A percentile compares a stretch with the other conserved stretches of the same genome.
Conservation (phyloP, 768 basidiomycete genomes). For the Chalciporus chontae region DNA sequence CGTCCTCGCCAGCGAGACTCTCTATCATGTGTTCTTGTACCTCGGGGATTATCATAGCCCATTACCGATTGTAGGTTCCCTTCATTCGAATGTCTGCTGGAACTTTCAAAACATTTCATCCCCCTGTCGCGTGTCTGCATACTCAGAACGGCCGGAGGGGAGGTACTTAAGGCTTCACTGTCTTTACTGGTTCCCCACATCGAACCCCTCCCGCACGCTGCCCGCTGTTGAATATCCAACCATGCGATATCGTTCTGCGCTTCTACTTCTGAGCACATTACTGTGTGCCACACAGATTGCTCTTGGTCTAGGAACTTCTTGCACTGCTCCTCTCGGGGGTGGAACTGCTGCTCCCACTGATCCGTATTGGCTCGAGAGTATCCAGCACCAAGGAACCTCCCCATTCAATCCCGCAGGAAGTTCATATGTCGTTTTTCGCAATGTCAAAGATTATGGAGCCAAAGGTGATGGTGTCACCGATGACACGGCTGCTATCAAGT, state of each 20-base stretch:
- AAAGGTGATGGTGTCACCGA: constrained; percentile 59
- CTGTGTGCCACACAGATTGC: constrained; percentile 6
- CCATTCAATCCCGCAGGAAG: constrained; percentile 53
- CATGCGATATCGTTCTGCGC: constrained; percentile 1
- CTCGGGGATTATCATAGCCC: too few species aligned
- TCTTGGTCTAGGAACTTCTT: constrained; percentile 34
- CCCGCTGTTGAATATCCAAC: too few species aligned
- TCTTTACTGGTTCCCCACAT: too few species aligned
- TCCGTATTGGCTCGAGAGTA: constrained; percentile 65
- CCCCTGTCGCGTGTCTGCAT: too few species aligned
- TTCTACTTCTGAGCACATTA: constrained; percentile 5
- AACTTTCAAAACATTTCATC: too few species aligned
- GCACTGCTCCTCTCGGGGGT: constrained; percentile 15
- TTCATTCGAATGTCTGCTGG: too few species aligned
- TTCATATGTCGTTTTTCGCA: constrained; percentile 65
- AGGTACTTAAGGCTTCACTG: too few species aligned
- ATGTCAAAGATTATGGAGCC: constrained; percentile 59
- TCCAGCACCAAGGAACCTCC: constrained; percentile 63
- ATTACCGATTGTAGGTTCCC: too few species aligned
- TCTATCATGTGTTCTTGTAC: too few species aligned
- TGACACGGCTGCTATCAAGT: constrained; percentile 74
- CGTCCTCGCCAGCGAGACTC: too few species aligned
- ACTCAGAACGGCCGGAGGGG: too few species aligned
- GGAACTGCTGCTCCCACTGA: constrained; percentile 50
- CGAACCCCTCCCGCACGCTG: too few species aligned